Percentiles rank a stretch among this genome's conserved stretches.
phyloP scores from a whole-genome alignment of 257 asterid species.

The Gardenia jasminoides region DNA sequence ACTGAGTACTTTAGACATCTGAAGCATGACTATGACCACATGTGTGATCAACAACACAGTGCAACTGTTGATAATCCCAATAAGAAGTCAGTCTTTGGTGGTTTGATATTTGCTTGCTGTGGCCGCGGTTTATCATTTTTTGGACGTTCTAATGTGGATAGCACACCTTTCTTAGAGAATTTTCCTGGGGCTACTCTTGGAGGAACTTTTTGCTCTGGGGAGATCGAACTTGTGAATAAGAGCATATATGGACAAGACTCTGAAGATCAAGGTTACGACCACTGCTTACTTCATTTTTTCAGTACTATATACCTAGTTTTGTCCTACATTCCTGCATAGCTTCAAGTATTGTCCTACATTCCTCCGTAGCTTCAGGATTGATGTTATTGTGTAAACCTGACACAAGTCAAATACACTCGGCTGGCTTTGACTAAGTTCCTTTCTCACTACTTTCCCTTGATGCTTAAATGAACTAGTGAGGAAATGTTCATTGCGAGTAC shows the following conservation, averaged over 20 bases:
- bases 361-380: conserved; percentile 27
- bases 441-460: background rate
- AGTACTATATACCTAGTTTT: conserved; percentile 61
- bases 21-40: conserved; percentile 30
- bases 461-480: background rate
- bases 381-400: background rate
- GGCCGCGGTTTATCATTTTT: conserved; percentile 68
- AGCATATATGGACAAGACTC: conserved; percentile 38
- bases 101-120: conserved; percentile 66
- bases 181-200: conserved; percentile 67
- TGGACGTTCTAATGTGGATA: conserved; percentile 46
- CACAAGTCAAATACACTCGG: background rate
- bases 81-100: conserved; percentile 60
- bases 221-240: conserved; percentile 51
- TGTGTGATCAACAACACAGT: background rate
- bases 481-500: background rate
- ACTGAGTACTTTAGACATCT: conserved; percentile 41
- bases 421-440: background rate
- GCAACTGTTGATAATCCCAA: background rate
- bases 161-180: conserved; percentile 57
- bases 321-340: conserved; percentile 49
- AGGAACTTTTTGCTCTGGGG: conserved; percentile 75
- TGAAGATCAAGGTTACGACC: conserved; percentile 32
- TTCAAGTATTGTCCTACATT: conserved; percentile 56
- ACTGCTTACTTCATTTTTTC: conserved; percentile 48